Base-by-base conservation (phyloP, 1,284 basidiomycete species). In the Moesziomyces sp. region DNA sequence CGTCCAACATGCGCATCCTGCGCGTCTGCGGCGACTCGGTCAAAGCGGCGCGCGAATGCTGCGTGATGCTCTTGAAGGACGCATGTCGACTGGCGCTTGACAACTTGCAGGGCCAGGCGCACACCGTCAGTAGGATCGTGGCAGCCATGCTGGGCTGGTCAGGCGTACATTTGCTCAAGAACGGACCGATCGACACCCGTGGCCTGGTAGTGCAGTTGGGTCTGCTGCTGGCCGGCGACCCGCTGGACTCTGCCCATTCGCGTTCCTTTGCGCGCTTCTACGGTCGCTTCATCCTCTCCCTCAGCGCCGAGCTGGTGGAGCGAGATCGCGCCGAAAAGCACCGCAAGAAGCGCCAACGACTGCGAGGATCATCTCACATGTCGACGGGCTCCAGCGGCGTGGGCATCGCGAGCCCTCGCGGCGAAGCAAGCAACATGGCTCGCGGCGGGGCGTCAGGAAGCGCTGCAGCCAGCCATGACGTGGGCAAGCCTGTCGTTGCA, bases 71-170 rank as follows among this genome's bases (percentile, higher is more conserved):
- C 52, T 49, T 73, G 21, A 73, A 64, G 24, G 48, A 60, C n/a
- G 64, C 70, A 0, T 73, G 70, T 23, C 56, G 53, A 26, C 60
- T 73, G 8, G 70, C 64, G 35, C 60, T 67, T 30, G 53, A 67
- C 46, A 67, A 67, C 4, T n/a, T 73, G 53, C 57, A 59, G 18
- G 56, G 57, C 2, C 46, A 67, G 23, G 64, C 70, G 8, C 60
- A 67, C 16, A 63, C 59, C 10, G 24, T 67, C 53, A 73, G 70
- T 28, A 52, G 70, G 16, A 73, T 73, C 45, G 57, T 67, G 4
- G 46, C 70, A 11, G 70, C 70, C 40, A 73, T 73, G 70, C 30
- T 73, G 23, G 70, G 64, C 8, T 73, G 70, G 70, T 73, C 70
- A 3, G 70, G 70, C 38, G 70, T 73, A 9, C 70, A 73, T 42